These are phyloP conservation scores for Xylaria sp. DNA, from an alignment of 2,329 filamentous ascomycete genomes.

Conservation along the genomic window DNA sequence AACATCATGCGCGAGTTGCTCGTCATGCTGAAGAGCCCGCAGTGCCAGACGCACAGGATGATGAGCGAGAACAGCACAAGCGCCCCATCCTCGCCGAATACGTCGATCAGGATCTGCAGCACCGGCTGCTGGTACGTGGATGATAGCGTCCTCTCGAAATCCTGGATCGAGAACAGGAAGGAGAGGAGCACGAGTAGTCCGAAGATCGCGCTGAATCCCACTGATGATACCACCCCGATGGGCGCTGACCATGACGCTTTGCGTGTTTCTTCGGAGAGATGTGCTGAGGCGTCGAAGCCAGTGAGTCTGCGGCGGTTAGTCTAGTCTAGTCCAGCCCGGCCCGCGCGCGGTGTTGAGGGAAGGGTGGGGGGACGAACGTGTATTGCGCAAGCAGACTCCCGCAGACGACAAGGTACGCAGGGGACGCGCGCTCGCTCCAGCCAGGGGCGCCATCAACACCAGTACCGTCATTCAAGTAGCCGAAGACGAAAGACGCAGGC, in stretches of 20 bases:
- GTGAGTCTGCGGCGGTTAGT: slow-evolving; percentile 36
- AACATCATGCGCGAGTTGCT: slow-evolving; percentile 66
- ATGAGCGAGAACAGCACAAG: slow-evolving; percentile 60
- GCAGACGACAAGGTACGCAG: slow-evolving; percentile 60
- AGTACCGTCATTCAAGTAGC: slow-evolving; percentile 59
- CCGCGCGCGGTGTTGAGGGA: too few species aligned
- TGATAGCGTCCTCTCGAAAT: slow-evolving; percentile 55
- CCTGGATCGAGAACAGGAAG: slow-evolving; percentile 63
- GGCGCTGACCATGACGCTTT: slow-evolving; percentile 63
- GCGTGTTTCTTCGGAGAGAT: slow-evolving; percentile 62
- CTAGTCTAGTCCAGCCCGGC: too few species aligned
- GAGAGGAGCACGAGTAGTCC: slow-evolving; percentile 53
- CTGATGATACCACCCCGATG: slow-evolving; percentile 61
- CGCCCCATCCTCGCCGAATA: slow-evolving; percentile 60
- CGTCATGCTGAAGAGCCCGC: slow-evolving; percentile 63
- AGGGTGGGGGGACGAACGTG: slow-evolving; percentile 20
- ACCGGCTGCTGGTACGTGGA: slow-evolving; percentile 58
- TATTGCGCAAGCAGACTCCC: slow-evolving; percentile 60
- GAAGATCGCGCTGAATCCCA: slow-evolving; percentile 55
- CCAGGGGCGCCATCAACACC: slow-evolving; percentile 50
- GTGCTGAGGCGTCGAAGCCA: slow-evolving; percentile 61
- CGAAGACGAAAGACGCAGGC: slow-evolving; percentile 60
- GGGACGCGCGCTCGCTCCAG: slow-evolving; percentile 58
- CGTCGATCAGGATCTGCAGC: slow-evolving; percentile 62
- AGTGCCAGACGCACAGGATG: slow-evolving; percentile 67